Evolutionary conservation across 495 filamentous ascomycete genomes (phyloP), one percentile per base, ranked within the genome.

Genomic region (Podospora fimiseda): DNA sequence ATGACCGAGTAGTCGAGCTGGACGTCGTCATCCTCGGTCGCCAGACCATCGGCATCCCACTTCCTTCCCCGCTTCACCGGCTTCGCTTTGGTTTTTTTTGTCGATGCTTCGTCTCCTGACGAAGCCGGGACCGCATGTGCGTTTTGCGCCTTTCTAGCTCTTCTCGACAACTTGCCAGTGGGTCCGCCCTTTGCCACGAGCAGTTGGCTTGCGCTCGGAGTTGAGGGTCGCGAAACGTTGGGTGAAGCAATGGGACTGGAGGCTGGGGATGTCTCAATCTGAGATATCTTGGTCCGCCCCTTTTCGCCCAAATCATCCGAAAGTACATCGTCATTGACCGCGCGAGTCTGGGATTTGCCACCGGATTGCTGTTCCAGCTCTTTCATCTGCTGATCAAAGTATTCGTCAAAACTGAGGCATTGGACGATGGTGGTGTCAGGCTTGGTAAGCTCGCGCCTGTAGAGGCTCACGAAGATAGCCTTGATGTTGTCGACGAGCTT

Each of bases 401-500:
- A 96, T 52, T 84, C 79, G 65, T 93, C 90, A 67, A 97, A 97
- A 15, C 76, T 77, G 58, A 85, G 80, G 63, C 80, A 84, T 58
- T 92, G 79, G 47, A 89, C 76, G 24, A 87, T 74, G 39, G 86
- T 88, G 3, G 83, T 86, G 61, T 94, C 81, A 15, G 85, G 81
- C 62, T 84, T 89, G 68, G 81, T 89, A 43, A 98, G 70, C 60
- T 96, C 88, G 42, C 90, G 86, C 41, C 84, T 87, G 64, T 96
- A 97, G 21, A 96, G 75, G 50, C 88, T 84, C 48, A 88, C 80
- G 63, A 97, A 98, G 24, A 98, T 80, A 6, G 87, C 88, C 57
- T 85, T 87, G 48, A 97, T 87, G 57, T 96, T 95, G 61, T 96
- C 91, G 51, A 98, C 76, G 18, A 98, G 87, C 68, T 91, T 92